Evolutionary conservation across 2,329 filamentous ascomycete genomes (phyloP), one percentile per base, ranked within the genome.

Genomic region (Botryotinia narcissicola): DNA sequence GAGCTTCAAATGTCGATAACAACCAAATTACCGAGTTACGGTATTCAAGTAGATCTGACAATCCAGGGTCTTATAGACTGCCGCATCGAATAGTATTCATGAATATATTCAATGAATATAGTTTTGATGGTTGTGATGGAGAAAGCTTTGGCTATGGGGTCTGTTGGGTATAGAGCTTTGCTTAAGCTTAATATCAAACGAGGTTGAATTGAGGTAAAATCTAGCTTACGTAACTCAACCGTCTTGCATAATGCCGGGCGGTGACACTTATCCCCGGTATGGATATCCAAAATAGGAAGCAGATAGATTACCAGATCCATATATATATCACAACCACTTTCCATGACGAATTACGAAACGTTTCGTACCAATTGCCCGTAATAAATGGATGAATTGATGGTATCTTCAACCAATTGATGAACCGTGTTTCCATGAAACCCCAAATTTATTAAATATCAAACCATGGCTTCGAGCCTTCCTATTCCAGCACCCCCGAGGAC

Each of bases 401-500:
- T 35, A 70, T 48, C 57, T 35, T 10, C 62, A 29, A 69, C 51
- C 71, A 69, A 72, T 68, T 59, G 14, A 40, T 48, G n/a, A 29
- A 59, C 35, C 18, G 61, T 68, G 48, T 72, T 69, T 29, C 32
- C 51, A 69, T 72, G 63, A 68, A 44, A 60, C 48, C 29, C 16
- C 29, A 54, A 69, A 42, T 48, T 72, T 57, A 20, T 9, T 37
- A 75, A 14, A 25, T 61, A 70, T 64, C 67, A 59, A 54, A 74
- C 73, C 22, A 92, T 91, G 90, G 88, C 88, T 75, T 86, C 88
- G 74, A 84, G 20, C 77, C 84, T 89, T 76, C 87, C 88, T 70
- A 85, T 89, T 75, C 88, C 88, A 73, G 81, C 86, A 60, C 89
- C 88, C 75, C 89, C 90, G 73, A 85, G 88, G 77, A 91, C 90